Evolutionary conservation across 768 basidiomycete genomes (phyloP), one percentile per base, ranked within the genome.

Genomic region (Lactarius akahatsu): DNA sequence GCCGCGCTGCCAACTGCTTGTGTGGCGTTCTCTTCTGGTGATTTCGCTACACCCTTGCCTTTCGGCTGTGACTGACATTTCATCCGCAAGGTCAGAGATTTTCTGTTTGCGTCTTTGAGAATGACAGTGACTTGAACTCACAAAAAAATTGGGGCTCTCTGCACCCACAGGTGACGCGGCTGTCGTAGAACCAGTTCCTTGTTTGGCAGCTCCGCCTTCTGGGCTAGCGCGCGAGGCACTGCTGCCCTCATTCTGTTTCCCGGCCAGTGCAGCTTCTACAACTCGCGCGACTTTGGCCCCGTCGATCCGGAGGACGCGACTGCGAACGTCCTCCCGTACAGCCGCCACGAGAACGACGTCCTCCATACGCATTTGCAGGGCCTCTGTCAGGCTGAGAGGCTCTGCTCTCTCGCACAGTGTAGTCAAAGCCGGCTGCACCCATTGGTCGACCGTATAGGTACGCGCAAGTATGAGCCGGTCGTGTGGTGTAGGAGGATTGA

Each of bases 391-490:
- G 20, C n/a, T 63, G 20, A 67, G 45, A 15, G 66, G 30, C 13
- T 52, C 38, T 30, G 4, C 28, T 40, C 66, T 47, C 52, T 63
- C 40, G 50, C 61, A 63, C 34, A 67, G 30, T 0, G 28, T 47
- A 16, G 55, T 43, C 56, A 69, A 23, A 4, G 65, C 68, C 18
- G 61, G 59, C 20, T 23, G 2, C 23, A 69, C 36, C 65, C 65
- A 69, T 5, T 69, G 38, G 11, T 62, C 57, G 36, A 69, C 43
- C 3, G 28, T 15, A 34, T 61, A 61, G 5, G 41, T 43, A 32
- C 67, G 67, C 11, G 58, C 67, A 0, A 68, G 64, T 2, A 58
- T 4, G n/a, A 68, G 59, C 23, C n/a, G 64, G 16, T 68, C 54
- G 59, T 36, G 23, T n/a, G 64, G n/a, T 0, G 59, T 58, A 2